These are phyloP conservation scores for Plectosphaerella sp. DNA, from an alignment of 2,329 filamentous ascomycete species.

Conservation along the genomic window DNA sequence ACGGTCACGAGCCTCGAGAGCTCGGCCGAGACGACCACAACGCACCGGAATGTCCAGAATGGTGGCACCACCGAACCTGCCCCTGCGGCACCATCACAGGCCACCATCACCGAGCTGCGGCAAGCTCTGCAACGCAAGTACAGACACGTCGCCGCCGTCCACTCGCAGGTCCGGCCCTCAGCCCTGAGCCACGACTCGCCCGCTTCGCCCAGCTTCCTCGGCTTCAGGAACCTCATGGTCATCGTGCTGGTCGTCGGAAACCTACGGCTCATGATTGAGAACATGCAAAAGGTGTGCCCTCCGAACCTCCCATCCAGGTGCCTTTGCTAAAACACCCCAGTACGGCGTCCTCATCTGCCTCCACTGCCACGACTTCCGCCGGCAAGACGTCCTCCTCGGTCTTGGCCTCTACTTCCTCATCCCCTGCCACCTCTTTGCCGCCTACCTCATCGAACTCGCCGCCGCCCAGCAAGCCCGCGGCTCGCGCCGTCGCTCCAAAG, in stretches of 20 bases:
- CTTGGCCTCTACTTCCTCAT: constrained; percentile 79
- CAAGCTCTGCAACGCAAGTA: constrained; percentile 61
- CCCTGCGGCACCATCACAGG: constrained; percentile 10
- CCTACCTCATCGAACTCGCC: constrained; percentile 81
- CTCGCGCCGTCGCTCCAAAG: constrained; percentile 51
- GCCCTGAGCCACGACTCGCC: constrained; percentile 81
- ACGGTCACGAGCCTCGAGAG: constrained; percentile 24
- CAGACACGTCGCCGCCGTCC: constrained; percentile 85
- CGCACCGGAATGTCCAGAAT: constrained; percentile 10
- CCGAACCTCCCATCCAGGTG: not conserved
- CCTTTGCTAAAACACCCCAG: constrained; percentile 34
- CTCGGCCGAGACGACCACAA: constrained; percentile 1
- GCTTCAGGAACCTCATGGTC: constrained; percentile 94
- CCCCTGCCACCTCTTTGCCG: constrained; percentile 84
- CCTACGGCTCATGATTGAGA: constrained; percentile 90
- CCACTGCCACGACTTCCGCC: constrained; percentile 80
- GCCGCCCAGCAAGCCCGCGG: constrained; percentile 76
- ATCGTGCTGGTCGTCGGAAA: constrained; percentile 92
- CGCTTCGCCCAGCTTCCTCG: constrained; percentile 76
- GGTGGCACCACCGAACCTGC: constrained; percentile 8
- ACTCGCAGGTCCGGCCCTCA: constrained; percentile 67
- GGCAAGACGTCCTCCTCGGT: constrained; percentile 71
- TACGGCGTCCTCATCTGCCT: constrained; percentile 95
- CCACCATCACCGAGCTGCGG: constrained; percentile 23
- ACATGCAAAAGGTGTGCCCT: constrained; percentile 77